These are phyloP conservation scores for Backusella morwellensis DNA, from an alignment of 192 early-diverging fungal genomes.

Conservation along the genomic window DNA sequence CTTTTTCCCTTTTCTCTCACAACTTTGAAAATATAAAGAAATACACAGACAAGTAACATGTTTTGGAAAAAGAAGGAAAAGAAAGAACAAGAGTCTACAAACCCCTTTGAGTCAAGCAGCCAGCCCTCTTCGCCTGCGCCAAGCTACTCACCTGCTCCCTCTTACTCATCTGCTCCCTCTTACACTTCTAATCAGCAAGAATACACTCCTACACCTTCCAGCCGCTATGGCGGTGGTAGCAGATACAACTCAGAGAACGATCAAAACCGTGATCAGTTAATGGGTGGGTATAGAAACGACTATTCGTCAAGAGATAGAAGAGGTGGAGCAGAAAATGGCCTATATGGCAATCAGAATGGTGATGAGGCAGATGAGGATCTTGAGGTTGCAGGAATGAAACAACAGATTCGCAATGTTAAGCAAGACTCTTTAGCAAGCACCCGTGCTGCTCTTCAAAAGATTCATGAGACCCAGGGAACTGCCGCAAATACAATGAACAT, in stretches of 20 bases:
- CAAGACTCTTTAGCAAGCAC: slow-evolving; percentile 68
- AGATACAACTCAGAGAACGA: slow-evolving; percentile 12
- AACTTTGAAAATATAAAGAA: neutral
- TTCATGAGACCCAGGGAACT: slow-evolving; percentile 58
- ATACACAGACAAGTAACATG: slow-evolving; percentile 9
- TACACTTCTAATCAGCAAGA: slow-evolving; percentile 12
- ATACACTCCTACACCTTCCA: neutral
- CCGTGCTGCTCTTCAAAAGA: slow-evolving; percentile 58
- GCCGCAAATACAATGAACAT: slow-evolving; percentile 61
- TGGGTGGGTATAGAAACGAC: slow-evolving; percentile 1
- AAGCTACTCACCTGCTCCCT: slow-evolving; percentile 8
- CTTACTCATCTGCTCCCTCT: neutral
- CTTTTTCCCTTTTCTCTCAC: neutral
- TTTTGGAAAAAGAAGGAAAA: slow-evolving; percentile 37
- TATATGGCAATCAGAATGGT: slow-evolving; percentile 1
- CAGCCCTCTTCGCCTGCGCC: slow-evolving; percentile 16
- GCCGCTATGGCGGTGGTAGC: slow-evolving; percentile 8
- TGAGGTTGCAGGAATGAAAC: slow-evolving; percentile 58
- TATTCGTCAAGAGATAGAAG: slow-evolving; percentile 9
- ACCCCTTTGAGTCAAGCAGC: slow-evolving; percentile 28
- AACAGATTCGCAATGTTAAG: slow-evolving; percentile 60
- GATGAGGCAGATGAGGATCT: slow-evolving; percentile 59
- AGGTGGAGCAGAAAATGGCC: neutral
- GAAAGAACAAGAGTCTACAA: slow-evolving; percentile 16
- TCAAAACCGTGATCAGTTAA: neutral